phyloP scores from a whole-genome alignment of 768 basidiomycete genomes.

The Suillus occidentalis region DNA sequence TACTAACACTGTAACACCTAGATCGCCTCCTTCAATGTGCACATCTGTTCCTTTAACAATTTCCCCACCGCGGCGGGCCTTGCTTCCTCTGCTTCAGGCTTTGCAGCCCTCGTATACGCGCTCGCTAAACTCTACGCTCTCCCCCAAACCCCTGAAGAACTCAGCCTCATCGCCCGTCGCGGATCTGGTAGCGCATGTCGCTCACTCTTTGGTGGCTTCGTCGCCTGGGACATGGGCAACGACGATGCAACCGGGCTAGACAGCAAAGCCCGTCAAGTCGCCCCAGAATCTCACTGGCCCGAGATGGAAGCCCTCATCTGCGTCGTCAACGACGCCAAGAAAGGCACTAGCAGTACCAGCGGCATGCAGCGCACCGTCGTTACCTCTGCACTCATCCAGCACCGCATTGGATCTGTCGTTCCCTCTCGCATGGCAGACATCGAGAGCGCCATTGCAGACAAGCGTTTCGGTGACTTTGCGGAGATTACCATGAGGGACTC shows the following conservation, averaged over 20 bases:
- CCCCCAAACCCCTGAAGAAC: conserved; percentile 71
- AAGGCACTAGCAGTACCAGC: conserved; percentile 90
- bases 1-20: conserved; percentile 23
- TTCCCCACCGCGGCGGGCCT: conserved; percentile 99
- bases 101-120: conserved; percentile 91
- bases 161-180: conserved; percentile 94
- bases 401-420: conserved; percentile 85
- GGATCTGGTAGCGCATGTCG: conserved; percentile 98
- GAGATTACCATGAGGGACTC: conserved; percentile 95
- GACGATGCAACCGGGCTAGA: conserved; percentile 72
- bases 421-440: conserved; percentile 85
- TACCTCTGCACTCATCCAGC: conserved; percentile 83
- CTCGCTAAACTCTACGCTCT: conserved; percentile 86
- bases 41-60: conserved; percentile 95
- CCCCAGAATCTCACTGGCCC: conserved; percentile 86
- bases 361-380: conserved; percentile 99
- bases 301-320: conserved; percentile 97
- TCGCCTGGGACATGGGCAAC: conserved; percentile 84
- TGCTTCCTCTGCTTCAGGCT: conserved; percentile 95
- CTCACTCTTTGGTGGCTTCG: conserved; percentile 95
- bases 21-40: conserved; percentile 73
- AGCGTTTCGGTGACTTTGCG: conserved; percentile 89
- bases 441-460: conserved; percentile 69
- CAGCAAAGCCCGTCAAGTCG: conserved; percentile 86
- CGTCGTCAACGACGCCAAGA: conserved; percentile 94